Conservation (phyloP, 257 asterid species). For the Coffea canephora region DNA sequence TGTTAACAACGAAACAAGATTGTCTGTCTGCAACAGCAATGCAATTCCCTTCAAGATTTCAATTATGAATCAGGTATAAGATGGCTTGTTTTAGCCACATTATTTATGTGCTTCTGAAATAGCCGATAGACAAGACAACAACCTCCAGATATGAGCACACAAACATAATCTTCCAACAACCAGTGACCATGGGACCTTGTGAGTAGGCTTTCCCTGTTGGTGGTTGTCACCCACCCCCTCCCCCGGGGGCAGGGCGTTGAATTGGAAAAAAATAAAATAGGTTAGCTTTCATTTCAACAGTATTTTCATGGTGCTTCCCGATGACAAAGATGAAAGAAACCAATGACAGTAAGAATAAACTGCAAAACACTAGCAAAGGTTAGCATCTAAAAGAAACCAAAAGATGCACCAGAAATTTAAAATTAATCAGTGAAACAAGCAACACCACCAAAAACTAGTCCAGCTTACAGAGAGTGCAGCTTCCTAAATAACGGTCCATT, state of each 20-base stretch:
- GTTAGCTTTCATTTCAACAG: neutral
- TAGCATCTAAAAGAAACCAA: neutral
- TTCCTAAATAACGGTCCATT: neutral
- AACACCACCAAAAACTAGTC: neutral
- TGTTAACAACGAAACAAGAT: neutral
- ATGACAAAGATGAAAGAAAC: neutral
- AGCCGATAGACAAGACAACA: neutral
- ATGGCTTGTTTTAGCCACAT: neutral
- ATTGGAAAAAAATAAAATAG: too few species aligned
- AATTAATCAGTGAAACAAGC: neutral
- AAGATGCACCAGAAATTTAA: neutral
- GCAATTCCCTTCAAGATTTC: too few species aligned
- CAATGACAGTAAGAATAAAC: neutral
- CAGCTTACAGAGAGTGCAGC: neutral
- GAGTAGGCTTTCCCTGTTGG: neutral
- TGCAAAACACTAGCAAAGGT: neutral
- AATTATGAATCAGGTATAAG: neutral
- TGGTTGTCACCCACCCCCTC: too few species aligned
- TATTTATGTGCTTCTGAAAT: neutral
- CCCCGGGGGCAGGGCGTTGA: too few species aligned
- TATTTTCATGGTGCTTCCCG: neutral
- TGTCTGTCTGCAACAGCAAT: neutral
- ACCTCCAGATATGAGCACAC: neutral
- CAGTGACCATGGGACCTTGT: neutral
- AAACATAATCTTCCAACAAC: neutral